Base-by-base conservation (phyloP, 495 filamentous ascomycete species). In the Annulohypoxylon moriforme region DNA sequence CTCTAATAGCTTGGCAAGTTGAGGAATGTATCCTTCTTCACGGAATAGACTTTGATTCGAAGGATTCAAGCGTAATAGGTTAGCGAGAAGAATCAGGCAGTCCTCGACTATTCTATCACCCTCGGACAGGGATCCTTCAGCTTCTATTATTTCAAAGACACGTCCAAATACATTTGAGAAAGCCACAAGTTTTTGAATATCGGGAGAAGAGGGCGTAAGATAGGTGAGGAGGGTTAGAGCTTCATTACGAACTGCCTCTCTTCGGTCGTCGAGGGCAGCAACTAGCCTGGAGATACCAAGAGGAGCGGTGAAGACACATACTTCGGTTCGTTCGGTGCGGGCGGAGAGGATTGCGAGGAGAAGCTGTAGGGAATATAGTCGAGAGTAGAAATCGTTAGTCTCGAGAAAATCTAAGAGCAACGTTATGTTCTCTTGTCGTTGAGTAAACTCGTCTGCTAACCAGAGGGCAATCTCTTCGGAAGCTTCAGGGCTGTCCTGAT, bases 391-490 rank as follows among this genome's bases (percentile, higher is more conserved):
- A 68, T 99, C 96, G 60, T 84, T 84, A 42, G 89, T 88, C 72
- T 97, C 94, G 20, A 99, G 85, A 33, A 99, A 91, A 71, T 96
- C 93, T 59, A 98, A 87, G 46, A 99, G 86, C 36, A 94, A 83
- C 0, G 93, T 96, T 64, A 98, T 96, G 80, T 99, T 98, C 81
- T 98, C 96, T 91, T 98, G 95, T 71, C 94, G 92, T 87, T 97
- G 94, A 31, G 96, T 98, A 75, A 99, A 99, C 78, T 98, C 94
- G 81, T 99, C 96, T 52, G 96, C 95, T 60, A 99, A 86, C 94
- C 95, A 98, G 5, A 98, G 87, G 27, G 93, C 92, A 76, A 99
- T 96, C 78, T 99, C 96, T 64, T 98, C 96, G 13, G 94, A 97
- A 44, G 96, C 94, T 86, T 99, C 96, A 56, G 94, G 93, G 69